Evolutionary conservation across 2,329 filamentous ascomycete species (phyloP).

Genomic region (Xenoacremonium recifei): DNA sequence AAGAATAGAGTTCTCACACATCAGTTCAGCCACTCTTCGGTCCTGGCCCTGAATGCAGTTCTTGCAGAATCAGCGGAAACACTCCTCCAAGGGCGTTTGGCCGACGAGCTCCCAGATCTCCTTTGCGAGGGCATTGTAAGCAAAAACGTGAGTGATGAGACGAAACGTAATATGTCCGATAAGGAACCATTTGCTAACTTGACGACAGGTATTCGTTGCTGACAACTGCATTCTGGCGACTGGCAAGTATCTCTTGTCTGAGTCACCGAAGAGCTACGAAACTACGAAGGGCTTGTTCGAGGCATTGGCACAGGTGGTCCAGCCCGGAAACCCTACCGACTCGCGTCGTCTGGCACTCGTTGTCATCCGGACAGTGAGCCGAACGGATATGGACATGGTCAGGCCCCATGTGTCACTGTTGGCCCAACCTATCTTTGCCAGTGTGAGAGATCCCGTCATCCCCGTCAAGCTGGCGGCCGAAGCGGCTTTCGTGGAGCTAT

Average conservation of each 20-base stretch:
- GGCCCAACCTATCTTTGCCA: conserved; percentile 81
- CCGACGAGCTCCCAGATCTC: conserved; percentile 71
- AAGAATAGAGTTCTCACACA: conserved; percentile 77
- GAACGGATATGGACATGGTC: conserved; percentile 75
- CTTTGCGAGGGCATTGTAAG: conserved; percentile 77
- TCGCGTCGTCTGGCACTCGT: conserved; percentile 84
- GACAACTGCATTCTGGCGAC: conserved; percentile 88
- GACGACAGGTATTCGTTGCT: conserved; percentile 68
- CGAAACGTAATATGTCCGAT: not conserved
- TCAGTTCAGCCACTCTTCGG: conserved; percentile 73
- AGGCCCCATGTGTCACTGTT: conserved; percentile 78
- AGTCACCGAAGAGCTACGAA: conserved; percentile 70
- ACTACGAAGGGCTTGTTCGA: conserved; percentile 77
- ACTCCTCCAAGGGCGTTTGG: conserved; percentile 63
- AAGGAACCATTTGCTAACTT: conserved; percentile 2
- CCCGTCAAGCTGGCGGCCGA: conserved; percentile 95
- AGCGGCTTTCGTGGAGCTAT: conserved; percentile 88
- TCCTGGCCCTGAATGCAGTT: conserved; percentile 85
- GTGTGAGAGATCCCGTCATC: conserved; percentile 87
- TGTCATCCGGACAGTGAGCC: conserved; percentile 79
- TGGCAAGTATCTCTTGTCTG: conserved; percentile 81
- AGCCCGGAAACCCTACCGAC: conserved; percentile 76
- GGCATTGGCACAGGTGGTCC: conserved; percentile 70
- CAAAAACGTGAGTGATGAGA: conserved; percentile 63
- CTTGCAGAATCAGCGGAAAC: conserved; percentile 75